phyloP scores from a whole-genome alignment of 805 yeast species.

The Pichia paraexigua region DNA sequence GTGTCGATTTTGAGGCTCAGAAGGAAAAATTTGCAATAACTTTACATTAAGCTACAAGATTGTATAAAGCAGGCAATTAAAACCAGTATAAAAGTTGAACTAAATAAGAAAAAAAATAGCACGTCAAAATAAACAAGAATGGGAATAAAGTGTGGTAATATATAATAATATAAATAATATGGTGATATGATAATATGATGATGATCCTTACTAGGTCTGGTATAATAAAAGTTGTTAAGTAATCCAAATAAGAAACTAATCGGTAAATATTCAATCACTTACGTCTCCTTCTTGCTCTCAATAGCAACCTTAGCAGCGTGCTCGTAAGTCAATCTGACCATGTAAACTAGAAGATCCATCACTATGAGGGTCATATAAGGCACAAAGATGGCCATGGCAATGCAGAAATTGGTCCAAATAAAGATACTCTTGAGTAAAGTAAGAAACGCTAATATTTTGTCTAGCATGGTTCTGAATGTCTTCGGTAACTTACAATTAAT shows the following conservation, averaged over 20 bases:
- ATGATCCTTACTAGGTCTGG: background rate
- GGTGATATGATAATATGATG: background rate
- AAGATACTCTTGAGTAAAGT: slow-evolving; percentile 14
- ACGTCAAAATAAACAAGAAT: background rate
- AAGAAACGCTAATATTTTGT: background rate
- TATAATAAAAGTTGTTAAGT: background rate
- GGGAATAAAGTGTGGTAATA: background rate
- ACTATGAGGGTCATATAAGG: slow-evolving; percentile 21
- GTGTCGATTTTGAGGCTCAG: background rate
- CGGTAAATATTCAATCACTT: background rate
- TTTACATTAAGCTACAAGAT: background rate
- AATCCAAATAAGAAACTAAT: background rate
- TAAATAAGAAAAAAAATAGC: background rate
- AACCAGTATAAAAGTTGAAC: background rate
- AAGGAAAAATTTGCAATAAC: background rate
- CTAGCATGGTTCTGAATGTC: background rate
- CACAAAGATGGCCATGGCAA: slow-evolving; percentile 6
- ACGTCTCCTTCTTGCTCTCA: background rate
- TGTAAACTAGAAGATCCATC: slow-evolving; percentile 19
- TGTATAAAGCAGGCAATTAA: background rate
- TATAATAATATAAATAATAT: too few relatives aligned
- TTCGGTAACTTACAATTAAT: background rate
- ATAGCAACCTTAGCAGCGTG: background rate
- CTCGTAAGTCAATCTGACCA: slow-evolving; percentile 13
- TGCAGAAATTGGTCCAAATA: slow-evolving; percentile 14